Percentiles rank a stretch among this genome's conserved stretches.
Evolutionary conservation across 2,329 filamentous ascomycete species (phyloP).

Genomic region (Aspergillus tanneri): DNA sequence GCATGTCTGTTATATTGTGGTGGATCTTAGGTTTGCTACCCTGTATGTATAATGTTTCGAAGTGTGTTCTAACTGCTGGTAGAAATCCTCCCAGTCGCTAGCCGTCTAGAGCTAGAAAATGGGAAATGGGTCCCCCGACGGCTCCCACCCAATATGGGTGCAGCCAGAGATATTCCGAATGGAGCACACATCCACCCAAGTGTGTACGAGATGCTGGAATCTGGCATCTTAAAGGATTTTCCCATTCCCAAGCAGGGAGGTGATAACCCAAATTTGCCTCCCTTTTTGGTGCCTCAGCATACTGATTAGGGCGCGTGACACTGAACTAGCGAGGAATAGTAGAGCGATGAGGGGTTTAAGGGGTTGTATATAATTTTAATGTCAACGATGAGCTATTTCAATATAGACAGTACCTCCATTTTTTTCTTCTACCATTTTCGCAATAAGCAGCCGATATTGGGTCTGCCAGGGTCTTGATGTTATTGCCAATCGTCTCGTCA

Average conservation of each 20-base stretch:
- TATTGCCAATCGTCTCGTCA: too few species aligned
- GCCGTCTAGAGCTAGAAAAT: constrained; percentile 36
- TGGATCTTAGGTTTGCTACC: constrained; percentile 32
- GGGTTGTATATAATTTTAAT: too few species aligned
- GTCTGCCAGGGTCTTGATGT: too few species aligned
- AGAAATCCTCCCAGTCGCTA: constrained; percentile 40
- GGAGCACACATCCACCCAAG: constrained; percentile 32
- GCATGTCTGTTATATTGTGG: constrained; percentile 32
- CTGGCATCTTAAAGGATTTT: constrained; percentile 20
- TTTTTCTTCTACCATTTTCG: too few species aligned
- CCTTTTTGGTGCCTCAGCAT: background rate
- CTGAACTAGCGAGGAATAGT: too few species aligned
- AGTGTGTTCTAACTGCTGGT: background rate
- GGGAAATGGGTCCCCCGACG: constrained; percentile 37
- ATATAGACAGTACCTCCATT: too few species aligned
- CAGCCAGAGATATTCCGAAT: constrained; percentile 33
- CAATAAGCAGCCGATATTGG: too few species aligned
- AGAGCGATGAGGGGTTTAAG: too few species aligned
- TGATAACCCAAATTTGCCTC: constrained; percentile 12
- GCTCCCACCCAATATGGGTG: constrained; percentile 38
- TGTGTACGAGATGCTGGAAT: constrained; percentile 28
- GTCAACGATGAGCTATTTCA: too few species aligned
- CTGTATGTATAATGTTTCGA: background rate
- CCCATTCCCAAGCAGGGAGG: constrained; percentile 15
- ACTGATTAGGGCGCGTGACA: too few species aligned